Evolutionary conservation across 2,329 filamentous ascomycete species (phyloP).

Genomic region (Beauveria bassiana): DNA sequence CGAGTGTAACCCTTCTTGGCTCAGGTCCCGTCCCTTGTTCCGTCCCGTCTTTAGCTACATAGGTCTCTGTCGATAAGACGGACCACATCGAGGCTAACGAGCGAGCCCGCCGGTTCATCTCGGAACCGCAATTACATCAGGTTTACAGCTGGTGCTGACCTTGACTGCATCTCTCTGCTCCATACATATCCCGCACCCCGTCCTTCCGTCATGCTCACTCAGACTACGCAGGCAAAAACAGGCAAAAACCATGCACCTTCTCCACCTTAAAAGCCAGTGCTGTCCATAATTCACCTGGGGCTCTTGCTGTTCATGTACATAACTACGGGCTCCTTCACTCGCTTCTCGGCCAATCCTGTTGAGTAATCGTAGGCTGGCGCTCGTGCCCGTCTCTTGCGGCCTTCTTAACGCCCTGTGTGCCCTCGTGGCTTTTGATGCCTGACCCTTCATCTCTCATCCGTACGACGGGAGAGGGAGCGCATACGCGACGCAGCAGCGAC

Average conservation of each 20-base stretch:
- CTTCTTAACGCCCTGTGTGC: constrained; percentile 4
- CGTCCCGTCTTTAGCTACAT: not conserved
- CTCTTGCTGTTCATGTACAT: not conserved
- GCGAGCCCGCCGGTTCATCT: not conserved
- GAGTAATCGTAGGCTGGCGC: not conserved
- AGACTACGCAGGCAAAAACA: too few relatives aligned
- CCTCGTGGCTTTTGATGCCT: not conserved
- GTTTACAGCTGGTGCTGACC: not conserved
- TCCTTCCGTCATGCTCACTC: not conserved
- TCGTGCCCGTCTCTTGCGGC: not conserved
- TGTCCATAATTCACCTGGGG: not conserved
- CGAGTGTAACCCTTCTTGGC: not conserved
- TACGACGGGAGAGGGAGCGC: not conserved
- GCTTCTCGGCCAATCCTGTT: constrained; percentile 2
- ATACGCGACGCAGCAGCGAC: not conserved
- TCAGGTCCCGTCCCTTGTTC: not conserved
- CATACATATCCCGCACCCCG: not conserved
- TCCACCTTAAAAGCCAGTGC: not conserved
- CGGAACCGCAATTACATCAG: not conserved
- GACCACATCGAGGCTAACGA: not conserved
- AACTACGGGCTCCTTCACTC: not conserved
- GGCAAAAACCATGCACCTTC: not conserved
- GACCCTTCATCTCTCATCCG: not conserved
- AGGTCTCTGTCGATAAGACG: not conserved
- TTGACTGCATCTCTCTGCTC: constrained; percentile 1